Evolutionary conservation across 2,329 filamentous ascomycete species (phyloP), one percentile per base, ranked within the genome.

Genomic region (Colletotrichum viniferum): DNA sequence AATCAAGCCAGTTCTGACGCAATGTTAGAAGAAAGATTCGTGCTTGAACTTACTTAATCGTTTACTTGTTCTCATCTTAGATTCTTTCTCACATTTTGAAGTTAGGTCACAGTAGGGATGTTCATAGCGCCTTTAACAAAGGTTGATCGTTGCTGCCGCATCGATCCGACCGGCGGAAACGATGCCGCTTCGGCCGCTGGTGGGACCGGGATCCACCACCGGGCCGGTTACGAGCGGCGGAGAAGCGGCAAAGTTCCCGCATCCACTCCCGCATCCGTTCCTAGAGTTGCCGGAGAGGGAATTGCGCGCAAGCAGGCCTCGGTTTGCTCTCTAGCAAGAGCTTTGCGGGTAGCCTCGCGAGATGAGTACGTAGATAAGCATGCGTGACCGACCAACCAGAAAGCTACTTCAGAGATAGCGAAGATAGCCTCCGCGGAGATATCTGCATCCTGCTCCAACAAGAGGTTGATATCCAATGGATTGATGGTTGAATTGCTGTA

Each of bases 71-170:
- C 28, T 30, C 28, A 30, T 30, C 28, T 30, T 30, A 7, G 28
- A 30, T 30, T 30, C 28, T 30, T 30, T 30, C 28, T 30, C 28
- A 30, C 7, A 30, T 30, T 14, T 36, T 36, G n/a, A 48, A 48
- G 0, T 1, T 13, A 48, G 0, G 0, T 13, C 43, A 21, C 9
- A 48, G 1, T 2, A 7, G 13, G 43, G n/a, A 48, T 48, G 5
- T 21, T 7, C 10, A 21, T 48, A 3, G 3, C n/a, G 4, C 4
- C n/a, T 48, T 48, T 13, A 7, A n/a, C 3, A 36, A 5, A 14
- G 34, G 34, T 36, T 14, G 14, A 36, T 21, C 43, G n/a, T 48
- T 48, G 43, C 43, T 2, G 38, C 18, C 18, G 38, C 38, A 43
- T 43, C 8, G 16, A n/a, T 43, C 2, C n/a, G 43, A 21, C 43